Evolutionary conservation across 495 filamentous ascomycete species (phyloP), one percentile per base, ranked within the genome.

Genomic region (Neurospora sp.): DNA sequence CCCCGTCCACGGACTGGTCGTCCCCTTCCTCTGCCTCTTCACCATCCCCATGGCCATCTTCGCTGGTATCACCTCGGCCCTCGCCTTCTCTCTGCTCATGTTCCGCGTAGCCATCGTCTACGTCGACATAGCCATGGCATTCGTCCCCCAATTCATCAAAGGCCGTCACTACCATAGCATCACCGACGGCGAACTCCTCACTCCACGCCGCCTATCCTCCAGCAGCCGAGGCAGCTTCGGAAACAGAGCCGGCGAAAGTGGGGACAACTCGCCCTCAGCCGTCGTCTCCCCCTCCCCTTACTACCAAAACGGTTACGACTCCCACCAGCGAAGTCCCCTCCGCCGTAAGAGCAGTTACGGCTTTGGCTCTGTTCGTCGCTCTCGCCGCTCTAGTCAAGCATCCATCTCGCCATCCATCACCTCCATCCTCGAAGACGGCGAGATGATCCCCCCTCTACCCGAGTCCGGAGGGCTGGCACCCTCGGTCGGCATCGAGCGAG

Each of bases 21-120:
- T 92, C 20, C 90, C 90, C 3, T 75, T 92, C 69, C 81, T 94
- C 71, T 81, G 89, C 75, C 69, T 92, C 72, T 80, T 92, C 76
- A 90, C 90, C 14, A 81, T 94, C 27, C 92, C 93, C 2, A 85
- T 95, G 71, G 83, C 88, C 71, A 76, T 92, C 70, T 88, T 92
- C 70, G 93, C 92, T 69, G 86, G 85, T 73, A 76, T 93, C 71
- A 95, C 93, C 41, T 89, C 90, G 42, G 84, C 84, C 20, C 73
- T 94, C 61, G 90, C 92, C 42, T 84, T 92, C 69, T 81, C 87
- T 10, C 83, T 90, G 6, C 85, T 96, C 22, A 84, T 89, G 74
- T 74, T 93, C 70, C 88, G 91, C 37, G 86, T 91, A 8, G 82
- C 86, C 42, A 76, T 93, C 65, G 86, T 94, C 70, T 94, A 93